phyloP scores from a whole-genome alignment of 306 rosid genomes.

The Cicer bijugum region DNA sequence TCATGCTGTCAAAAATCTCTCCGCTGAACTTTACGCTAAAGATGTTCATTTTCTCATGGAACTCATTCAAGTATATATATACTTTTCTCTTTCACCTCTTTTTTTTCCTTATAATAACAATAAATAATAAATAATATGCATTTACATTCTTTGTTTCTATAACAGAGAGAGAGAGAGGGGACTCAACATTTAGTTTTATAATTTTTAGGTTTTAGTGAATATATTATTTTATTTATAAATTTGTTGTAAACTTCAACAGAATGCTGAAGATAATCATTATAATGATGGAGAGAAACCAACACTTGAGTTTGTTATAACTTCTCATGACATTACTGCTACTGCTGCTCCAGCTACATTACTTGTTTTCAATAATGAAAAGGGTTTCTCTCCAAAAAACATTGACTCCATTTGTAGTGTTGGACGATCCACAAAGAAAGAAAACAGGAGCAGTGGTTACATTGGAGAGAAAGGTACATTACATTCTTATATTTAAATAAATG shows the following conservation, averaged over 20 bases:
- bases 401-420: conserved; percentile 84
- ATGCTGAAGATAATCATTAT: conserved; percentile 81
- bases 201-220: not conserved
- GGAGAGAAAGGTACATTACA: conserved; percentile 74
- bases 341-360: conserved; percentile 71
- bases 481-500: not conserved
- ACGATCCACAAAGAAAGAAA: conserved; percentile 73
- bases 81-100: not conserved
- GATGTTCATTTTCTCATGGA: conserved; percentile 86
- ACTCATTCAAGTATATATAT: conserved; percentile 59
- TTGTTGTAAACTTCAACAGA: conserved; percentile 49
- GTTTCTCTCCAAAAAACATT: conserved; percentile 62
- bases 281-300: conserved; percentile 53
- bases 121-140: too few relatives aligned
- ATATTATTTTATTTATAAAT: not conserved
- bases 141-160: too few relatives aligned
- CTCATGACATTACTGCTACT: conserved; percentile 62
- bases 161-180: too few relatives aligned
- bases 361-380: conserved; percentile 76
- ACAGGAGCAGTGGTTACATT: conserved; percentile 67
- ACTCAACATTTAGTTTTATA: too few relatives aligned
- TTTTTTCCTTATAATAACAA: too few relatives aligned
- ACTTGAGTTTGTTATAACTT: conserved; percentile 68
- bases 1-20: conserved; percentile 63
- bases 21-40: conserved; percentile 71